These are phyloP conservation scores for Colletotrichum gigasporum DNA, from an alignment of 2,329 filamentous ascomycete species.

Conservation along the genomic window DNA sequence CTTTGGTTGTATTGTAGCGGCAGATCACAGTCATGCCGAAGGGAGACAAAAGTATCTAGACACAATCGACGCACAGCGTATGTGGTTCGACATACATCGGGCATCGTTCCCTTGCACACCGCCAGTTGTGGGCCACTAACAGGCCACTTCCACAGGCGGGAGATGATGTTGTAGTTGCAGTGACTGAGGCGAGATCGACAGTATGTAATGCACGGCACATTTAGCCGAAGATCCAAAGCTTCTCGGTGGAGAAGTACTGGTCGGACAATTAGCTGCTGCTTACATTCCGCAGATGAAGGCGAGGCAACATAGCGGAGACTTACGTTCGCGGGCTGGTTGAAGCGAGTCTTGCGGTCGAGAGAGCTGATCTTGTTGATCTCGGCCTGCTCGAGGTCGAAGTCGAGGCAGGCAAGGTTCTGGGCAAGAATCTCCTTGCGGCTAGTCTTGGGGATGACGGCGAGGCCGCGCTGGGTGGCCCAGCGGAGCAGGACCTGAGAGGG, in stretches of 20 bases:
- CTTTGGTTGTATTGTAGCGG: conserved; percentile 27
- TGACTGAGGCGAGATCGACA: not conserved
- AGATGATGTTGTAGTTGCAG: not conserved
- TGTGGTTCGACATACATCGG: not conserved
- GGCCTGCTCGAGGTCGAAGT: conserved; percentile 71
- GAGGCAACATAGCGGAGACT: conserved; percentile 45
- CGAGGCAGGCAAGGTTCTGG: conserved; percentile 73
- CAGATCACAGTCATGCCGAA: conserved; percentile 27
- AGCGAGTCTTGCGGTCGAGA: conserved; percentile 74
- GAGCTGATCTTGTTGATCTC: conserved; percentile 74
- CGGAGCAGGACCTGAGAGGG: conserved; percentile 84
- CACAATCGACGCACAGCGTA: conserved; percentile 19
- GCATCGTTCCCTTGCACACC: conserved; percentile 18
- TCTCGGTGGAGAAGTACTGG: conserved; percentile 65
- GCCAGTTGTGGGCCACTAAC: not conserved
- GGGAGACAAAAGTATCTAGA: conserved; percentile 19
- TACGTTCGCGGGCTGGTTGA: conserved; percentile 80
- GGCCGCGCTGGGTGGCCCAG: conserved; percentile 85
- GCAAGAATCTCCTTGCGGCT: conserved; percentile 61
- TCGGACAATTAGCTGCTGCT: conserved; percentile 9
- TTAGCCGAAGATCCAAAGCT: conserved; percentile 68
- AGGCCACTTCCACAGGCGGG: not conserved
- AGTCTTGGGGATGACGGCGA: conserved; percentile 86
- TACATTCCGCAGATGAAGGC: not conserved
- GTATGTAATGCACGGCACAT: conserved; percentile 21